Base-by-base conservation (phyloP, 495 filamentous ascomycete species). In the Penicillium verhagenii region DNA sequence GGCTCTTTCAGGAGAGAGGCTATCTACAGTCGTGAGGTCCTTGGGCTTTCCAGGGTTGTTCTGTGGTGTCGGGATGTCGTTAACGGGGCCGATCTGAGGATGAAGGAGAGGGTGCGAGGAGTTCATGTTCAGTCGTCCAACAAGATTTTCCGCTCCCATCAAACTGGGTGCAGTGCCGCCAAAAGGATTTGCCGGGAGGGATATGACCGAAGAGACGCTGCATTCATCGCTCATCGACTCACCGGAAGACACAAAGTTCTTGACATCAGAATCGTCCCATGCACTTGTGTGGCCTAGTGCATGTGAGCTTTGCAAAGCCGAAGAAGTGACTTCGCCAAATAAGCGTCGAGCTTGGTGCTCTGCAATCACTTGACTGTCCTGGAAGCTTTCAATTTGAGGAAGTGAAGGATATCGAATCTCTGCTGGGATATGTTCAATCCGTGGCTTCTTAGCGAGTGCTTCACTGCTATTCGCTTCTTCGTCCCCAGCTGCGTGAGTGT, bases 241-340 rank as follows among this genome's bases (percentile, higher is more conserved):
- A 71, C 70, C 72, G 39, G 73, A 78, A 61, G 75, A 74, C 61
- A 61, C 38, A 53, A 72, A 71, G 52, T 65, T 67, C 48, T 69
- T 57, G 45, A 64, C 46, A 39, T 65, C 68, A 48, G 66, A 61
- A 18, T 64, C 65, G 33, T 66, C 62, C 46, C 64, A 71, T 0
- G 52, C 61, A 44, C 57, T 55, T 3, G 65, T n/a, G 38, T 63
- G 52, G n/a, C 70, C 79, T 13, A 84, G 61, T 33, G 76, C 70
- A 45, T 76, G 79, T 23, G 83, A 84, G 69, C 86, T 92, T 19
- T 82, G 79, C 3, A 94, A 66, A 10, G 82, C 86, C 6, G 90
- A 90, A 11, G 76, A 66, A 23, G 82, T 83, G 46, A 96, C 86
- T 67, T 96, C 91, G 1, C 92, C 91, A 72, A 93, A 96, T 3